Percentiles rank a stretch among this genome's conserved stretches.
Conservation (phyloP, 257 asterid species). For the Sherardia arvensis region DNA sequence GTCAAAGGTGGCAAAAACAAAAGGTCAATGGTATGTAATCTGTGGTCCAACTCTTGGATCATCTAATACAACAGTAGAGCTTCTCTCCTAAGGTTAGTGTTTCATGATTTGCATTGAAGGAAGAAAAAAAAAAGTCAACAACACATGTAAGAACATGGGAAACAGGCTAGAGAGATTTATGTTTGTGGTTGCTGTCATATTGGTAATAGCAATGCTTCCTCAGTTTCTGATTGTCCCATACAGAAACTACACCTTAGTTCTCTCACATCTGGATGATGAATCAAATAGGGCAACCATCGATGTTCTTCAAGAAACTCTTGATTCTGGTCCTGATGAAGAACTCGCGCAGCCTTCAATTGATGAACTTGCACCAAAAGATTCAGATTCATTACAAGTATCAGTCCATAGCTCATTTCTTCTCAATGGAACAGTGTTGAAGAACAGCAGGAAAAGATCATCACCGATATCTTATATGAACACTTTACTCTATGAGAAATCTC, state of each 20-base stretch:
- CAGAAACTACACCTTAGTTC: conserved; percentile 18
- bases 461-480: conserved; percentile 39
- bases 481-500: conserved; percentile 22
- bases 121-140: not conserved
- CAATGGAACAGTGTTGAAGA: conserved; percentile 13
- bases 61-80: not conserved
- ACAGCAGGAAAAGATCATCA: conserved; percentile 19
- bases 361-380: not conserved
- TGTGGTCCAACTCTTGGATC: not conserved
- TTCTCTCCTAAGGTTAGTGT: not conserved
- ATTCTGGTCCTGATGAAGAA: conserved; percentile 8
- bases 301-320: conserved; percentile 5
- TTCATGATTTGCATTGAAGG: not conserved
- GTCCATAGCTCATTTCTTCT: conserved; percentile 12
- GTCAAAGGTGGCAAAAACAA: no score
- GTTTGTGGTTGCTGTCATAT: conserved; percentile 18
- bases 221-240: conserved; percentile 24
- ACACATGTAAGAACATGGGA: conserved; percentile 19
- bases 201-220: conserved; percentile 20
- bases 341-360: conserved; percentile 4
- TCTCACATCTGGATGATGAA: conserved; percentile 8
- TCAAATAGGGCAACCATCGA: conserved; percentile 14
- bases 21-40: not conserved
- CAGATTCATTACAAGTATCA: not conserved
- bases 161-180: conserved; percentile 24